Conservation (phyloP, 805 yeast genomes). For the Hanseniaspora occidentalis region DNA sequence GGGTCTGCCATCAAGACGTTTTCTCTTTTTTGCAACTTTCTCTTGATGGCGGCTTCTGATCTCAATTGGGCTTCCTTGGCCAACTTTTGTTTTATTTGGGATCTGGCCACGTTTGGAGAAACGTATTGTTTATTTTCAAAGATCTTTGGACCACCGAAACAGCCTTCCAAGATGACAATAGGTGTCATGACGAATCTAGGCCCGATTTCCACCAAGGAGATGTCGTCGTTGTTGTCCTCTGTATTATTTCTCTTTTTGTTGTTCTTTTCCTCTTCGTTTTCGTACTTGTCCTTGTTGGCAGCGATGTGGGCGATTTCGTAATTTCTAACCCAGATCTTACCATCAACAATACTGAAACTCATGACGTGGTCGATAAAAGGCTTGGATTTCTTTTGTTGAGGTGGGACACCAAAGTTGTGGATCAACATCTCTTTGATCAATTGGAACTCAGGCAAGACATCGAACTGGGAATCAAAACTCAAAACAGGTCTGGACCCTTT, state of each 20-base stretch:
- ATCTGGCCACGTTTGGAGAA: constrained; percentile 89
- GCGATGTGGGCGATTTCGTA: constrained; percentile 70
- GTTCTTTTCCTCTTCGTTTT: constrained; percentile 26
- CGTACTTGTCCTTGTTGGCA: constrained; percentile 40
- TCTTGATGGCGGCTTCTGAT: constrained; percentile 63
- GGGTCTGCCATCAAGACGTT: constrained; percentile 71
- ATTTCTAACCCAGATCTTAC: constrained; percentile 90
- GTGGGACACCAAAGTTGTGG: constrained; percentile 92
- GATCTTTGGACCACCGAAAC: constrained; percentile 95
- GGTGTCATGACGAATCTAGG: constrained; percentile 91
- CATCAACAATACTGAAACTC: constrained; percentile 86
- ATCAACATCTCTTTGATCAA: constrained; percentile 73
- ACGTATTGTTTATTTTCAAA: constrained; percentile 95
- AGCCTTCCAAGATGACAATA: constrained; percentile 86
- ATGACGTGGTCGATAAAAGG: constrained; percentile 93
- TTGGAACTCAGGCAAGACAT: constrained; percentile 38
- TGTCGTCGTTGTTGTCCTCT: constrained; percentile 32
- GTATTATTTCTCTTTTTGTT: neutral
- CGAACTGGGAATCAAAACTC: constrained; percentile 77
- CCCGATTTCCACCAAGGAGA: constrained; percentile 85
- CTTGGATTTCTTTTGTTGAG: constrained; percentile 79
- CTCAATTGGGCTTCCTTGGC: constrained; percentile 72
- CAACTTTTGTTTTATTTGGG: constrained; percentile 68
- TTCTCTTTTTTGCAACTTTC: constrained; percentile 66
- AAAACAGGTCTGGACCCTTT: constrained; percentile 91